phyloP scores from a whole-genome alignment of 306 rosid genomes.

The Macrotyloma uniflorum region DNA sequence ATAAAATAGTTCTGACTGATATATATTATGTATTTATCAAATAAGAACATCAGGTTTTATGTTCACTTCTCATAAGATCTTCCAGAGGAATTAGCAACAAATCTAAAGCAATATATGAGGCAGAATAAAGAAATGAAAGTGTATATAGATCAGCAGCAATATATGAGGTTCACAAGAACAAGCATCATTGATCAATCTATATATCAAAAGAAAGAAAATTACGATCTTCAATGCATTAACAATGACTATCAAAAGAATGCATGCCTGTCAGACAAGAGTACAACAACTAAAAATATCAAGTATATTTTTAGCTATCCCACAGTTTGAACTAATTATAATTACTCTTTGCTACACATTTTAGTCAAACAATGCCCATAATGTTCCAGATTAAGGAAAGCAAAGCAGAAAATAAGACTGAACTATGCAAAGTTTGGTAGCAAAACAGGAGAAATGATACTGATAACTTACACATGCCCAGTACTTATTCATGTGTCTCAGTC shows the following conservation, averaged over 20 bases:
- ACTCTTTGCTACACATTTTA: conserved; percentile 6
- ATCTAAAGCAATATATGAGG: not conserved
- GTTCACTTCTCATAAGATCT: not conserved
- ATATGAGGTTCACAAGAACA: not conserved
- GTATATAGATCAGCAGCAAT: not conserved
- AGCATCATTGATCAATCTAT: not conserved
- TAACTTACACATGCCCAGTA: not conserved
- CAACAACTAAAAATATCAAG: not conserved
- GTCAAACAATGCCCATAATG: not conserved
- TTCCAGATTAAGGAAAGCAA: not conserved
- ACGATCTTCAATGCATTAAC: not conserved
- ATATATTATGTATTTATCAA: not conserved
- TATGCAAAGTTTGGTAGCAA: not conserved
- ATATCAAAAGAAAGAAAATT: not conserved
- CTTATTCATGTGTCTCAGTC: not conserved
- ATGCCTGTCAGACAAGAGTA: conserved; percentile 4
- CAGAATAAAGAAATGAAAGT: not conserved
- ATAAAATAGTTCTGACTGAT: not conserved
- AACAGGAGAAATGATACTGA: not conserved
- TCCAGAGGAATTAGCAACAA: not conserved
- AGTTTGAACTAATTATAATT: not conserved
- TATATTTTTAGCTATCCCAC: conserved; percentile 11
- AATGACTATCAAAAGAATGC: not conserved
- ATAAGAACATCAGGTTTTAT: not conserved
- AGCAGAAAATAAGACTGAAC: not conserved